A percentile compares a stretch with the other conserved stretches of the same genome.
Evolutionary conservation across 1,139 yeast genomes (phyloP).

Genomic region (Wickerhamomyces sp.): DNA sequence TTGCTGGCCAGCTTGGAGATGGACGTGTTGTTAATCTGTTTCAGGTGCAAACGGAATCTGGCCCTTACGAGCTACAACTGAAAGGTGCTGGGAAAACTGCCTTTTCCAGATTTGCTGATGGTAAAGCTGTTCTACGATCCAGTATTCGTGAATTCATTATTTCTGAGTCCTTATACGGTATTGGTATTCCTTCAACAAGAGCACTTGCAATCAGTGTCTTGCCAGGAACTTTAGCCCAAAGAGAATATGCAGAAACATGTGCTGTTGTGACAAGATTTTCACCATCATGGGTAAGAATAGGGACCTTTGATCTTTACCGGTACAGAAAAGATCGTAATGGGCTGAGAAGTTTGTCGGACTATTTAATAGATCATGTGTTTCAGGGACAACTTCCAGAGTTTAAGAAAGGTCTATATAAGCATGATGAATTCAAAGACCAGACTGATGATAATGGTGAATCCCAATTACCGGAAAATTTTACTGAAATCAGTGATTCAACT

Average conservation of each 20-base stretch:
- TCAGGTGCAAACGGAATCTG: constrained; percentile 44
- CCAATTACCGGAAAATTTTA: constrained; percentile 3
- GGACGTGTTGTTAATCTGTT: constrained; percentile 86
- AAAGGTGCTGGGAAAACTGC: constrained; percentile 95
- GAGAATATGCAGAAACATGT: constrained; percentile 72
- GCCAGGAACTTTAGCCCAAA: constrained; percentile 73
- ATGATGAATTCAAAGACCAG: constrained; percentile 15
- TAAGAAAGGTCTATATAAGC: constrained; percentile 25
- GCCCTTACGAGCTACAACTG: constrained; percentile 63
- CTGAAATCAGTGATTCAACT: constrained; percentile 39
- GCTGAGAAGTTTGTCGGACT: constrained; percentile 60
- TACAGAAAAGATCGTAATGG: constrained; percentile 69
- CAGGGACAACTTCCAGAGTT: constrained; percentile 35
- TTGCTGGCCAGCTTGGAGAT: constrained; percentile 97
- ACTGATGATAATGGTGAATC: constrained; percentile 10
- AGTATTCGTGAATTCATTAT: constrained; percentile 84
- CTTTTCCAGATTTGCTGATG: constrained; percentile 92
- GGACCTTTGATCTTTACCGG: constrained; percentile 83
- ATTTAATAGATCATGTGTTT: constrained; percentile 65
- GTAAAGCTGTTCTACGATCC: constrained; percentile 87
- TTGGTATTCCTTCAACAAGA: constrained; percentile 84
- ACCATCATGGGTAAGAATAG: constrained; percentile 81
- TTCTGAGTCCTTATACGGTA: constrained; percentile 74
- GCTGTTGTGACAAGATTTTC: constrained; percentile 86
- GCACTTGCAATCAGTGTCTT: constrained; percentile 69